Evolutionary conservation across 2,329 filamentous ascomycete species (phyloP).

Genomic region (Passalora sequoiae): DNA sequence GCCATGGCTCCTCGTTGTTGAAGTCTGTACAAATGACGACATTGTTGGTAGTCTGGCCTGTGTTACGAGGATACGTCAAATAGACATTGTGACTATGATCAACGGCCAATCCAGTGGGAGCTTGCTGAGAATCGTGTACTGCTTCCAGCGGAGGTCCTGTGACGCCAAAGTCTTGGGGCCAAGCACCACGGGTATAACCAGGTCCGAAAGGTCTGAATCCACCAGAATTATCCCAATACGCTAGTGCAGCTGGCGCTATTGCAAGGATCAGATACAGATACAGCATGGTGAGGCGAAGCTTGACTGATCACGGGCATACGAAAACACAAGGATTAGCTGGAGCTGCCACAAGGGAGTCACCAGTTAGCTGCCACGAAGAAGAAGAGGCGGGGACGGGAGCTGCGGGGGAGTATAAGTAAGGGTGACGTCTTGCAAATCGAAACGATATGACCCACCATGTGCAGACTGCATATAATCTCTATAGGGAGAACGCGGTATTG

Average conservation of each 20-base stretch:
- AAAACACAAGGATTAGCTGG: too few species aligned
- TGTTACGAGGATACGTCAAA: slow-evolving; percentile 41
- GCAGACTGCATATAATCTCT: too few species aligned
- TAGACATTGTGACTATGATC: slow-evolving; percentile 37
- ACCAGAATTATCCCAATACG: slow-evolving; percentile 3
- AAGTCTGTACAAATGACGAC: slow-evolving; percentile 38
- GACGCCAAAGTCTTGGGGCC: slow-evolving; percentile 35
- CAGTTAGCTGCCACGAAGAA: too few species aligned
- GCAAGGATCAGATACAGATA: background rate
- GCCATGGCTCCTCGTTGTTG: slow-evolving; percentile 39
- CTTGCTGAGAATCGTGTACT: slow-evolving; percentile 36
- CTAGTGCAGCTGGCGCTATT: background rate
- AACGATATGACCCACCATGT: too few species aligned
- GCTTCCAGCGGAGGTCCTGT: slow-evolving; percentile 35
- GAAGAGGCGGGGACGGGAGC: too few species aligned
- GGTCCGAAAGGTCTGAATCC: slow-evolving; percentile 19
- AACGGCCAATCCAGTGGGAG: slow-evolving; percentile 39
- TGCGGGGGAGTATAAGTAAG: too few species aligned
- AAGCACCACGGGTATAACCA: slow-evolving; percentile 23
- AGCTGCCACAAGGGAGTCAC: too few species aligned
- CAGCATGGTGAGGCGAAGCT: slow-evolving; percentile 4
- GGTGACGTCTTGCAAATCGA: too few species aligned
- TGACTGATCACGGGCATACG: too few species aligned
- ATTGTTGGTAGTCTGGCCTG: slow-evolving; percentile 35
- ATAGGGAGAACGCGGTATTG: too few species aligned